Evolutionary conservation across 768 basidiomycete genomes (phyloP).

Genomic region (Russula griseocarnosa): DNA sequence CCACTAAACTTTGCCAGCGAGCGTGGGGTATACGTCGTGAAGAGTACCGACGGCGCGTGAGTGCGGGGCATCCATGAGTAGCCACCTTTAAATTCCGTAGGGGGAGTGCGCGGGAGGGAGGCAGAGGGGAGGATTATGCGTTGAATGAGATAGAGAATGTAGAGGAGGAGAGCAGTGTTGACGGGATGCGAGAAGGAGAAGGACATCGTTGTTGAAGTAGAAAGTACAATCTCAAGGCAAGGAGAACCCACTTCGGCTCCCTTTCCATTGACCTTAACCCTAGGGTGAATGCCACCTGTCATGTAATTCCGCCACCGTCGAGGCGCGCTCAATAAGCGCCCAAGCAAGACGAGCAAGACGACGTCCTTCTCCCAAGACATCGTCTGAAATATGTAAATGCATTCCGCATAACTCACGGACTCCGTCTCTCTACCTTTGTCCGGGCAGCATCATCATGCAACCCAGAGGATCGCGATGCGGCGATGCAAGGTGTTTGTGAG

Average conservation of each 20-base stretch:
- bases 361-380: too few species aligned
- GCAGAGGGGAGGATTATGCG: constrained; percentile 67
- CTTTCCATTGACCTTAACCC: neutral
- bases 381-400: neutral
- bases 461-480: constrained; percentile 53
- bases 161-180: constrained; percentile 73
- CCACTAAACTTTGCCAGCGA: constrained; percentile 68
- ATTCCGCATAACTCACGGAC: neutral
- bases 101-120: constrained; percentile 46
- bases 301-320: neutral
- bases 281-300: neutral
- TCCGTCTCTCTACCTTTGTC: neutral
- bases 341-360: too few species aligned
- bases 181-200: constrained; percentile 63
- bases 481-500: constrained; percentile 64
- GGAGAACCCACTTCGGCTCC: neutral
- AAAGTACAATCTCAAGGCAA: neutral
- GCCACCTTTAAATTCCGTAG: constrained; percentile 69
- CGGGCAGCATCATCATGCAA: constrained; percentile 91
- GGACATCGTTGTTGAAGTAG: constrained; percentile 29
- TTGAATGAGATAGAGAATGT: constrained; percentile 74
- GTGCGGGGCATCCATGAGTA: constrained; percentile 91
- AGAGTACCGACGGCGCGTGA: constrained; percentile 78
- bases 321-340: too few species aligned
- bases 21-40: constrained; percentile 73